Evolutionary conservation across 148 eudicot genomes (phyloP).

Genomic region (Beta vulgaris): DNA sequence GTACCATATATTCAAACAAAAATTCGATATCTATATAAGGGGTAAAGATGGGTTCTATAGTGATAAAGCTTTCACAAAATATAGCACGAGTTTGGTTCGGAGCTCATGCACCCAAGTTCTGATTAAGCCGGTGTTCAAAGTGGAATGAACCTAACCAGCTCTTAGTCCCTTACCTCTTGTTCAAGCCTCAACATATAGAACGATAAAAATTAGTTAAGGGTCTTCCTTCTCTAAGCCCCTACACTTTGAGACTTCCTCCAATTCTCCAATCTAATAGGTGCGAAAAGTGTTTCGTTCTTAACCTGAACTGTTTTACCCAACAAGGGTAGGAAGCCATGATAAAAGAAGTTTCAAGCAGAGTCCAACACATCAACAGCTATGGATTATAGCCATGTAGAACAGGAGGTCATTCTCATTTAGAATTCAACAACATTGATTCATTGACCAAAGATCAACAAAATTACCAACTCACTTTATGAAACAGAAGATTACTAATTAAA

Average conservation of each 20-base stretch:
- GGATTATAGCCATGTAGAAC: too few relatives aligned
- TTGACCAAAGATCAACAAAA: too few relatives aligned
- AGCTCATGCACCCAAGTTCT: background rate
- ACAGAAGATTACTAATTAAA: too few relatives aligned
- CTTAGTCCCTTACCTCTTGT: background rate
- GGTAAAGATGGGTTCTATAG: background rate
- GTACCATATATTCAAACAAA: background rate
- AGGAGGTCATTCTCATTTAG: too few relatives aligned
- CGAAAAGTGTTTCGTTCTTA: background rate
- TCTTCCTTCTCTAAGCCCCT: background rate
- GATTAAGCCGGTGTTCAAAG: background rate
- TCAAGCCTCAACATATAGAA: background rate
- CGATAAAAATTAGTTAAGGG: background rate
- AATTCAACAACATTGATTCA: too few relatives aligned
- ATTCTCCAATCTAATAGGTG: background rate
- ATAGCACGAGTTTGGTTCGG: background rate
- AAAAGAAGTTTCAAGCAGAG: too few relatives aligned
- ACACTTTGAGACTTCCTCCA: background rate
- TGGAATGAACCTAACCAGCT: background rate
- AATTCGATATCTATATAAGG: background rate
- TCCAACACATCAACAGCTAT: too few relatives aligned
- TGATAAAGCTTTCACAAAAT: background rate
- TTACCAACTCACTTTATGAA: too few relatives aligned
- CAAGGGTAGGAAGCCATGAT: background rate
- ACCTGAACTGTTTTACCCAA: too few relatives aligned